Base-by-base conservation (phyloP, 495 filamentous ascomycete genomes). In the Lasiosphaeria ovina region DNA sequence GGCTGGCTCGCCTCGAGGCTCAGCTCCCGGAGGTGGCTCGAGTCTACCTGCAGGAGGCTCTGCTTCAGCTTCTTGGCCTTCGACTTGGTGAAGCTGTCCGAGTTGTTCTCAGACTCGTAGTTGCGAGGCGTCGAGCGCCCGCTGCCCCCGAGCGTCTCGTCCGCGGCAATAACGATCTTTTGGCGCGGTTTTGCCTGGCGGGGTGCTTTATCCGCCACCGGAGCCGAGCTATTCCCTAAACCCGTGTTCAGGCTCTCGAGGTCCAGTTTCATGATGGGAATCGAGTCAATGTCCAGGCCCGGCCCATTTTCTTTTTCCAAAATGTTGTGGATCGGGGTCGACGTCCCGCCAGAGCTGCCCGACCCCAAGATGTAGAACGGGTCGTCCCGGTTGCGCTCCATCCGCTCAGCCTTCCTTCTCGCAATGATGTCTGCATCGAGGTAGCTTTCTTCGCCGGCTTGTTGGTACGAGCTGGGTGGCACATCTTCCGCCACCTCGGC, bases 191-290 rank as follows among this genome's bases (percentile, higher is more conserved):
- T 64, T 0, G 70, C 59, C 58, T 70, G 44, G 31, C 53, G 58
- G 14, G 51, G 55, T 34, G 49, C 36, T 33, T 55, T 44, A 6
- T 33, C 40, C 7, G 54, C 17, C 36, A 50, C 35, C 24, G 24
- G 24, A 24, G 24, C 24, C 3, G 55, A 35, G 17, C 17, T 53
- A 35, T 9, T 34, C 8, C 58, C 57, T 60, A 68, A 56, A 36
- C 65, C 69, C 24, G 69, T 49, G 53, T 69, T 63, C 14, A 74
- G 50, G 54, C 81, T 82, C 3, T 83, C 85, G 32, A 96, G 77
- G 66, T 93, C 85, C 32, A 98, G 83, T 64, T 95, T 86, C 82
- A 98, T 91, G 61, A 98, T 93, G 1, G 94, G 94, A 61, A 98
- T 98, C 12, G 89, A 83, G 70, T 98, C 94, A 53, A 98, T 82